Evolutionary conservation across 352 stramenopile genomes (phyloP), one percentile per base, ranked within the genome.

Genomic region (Phytophthora colocasiae): DNA sequence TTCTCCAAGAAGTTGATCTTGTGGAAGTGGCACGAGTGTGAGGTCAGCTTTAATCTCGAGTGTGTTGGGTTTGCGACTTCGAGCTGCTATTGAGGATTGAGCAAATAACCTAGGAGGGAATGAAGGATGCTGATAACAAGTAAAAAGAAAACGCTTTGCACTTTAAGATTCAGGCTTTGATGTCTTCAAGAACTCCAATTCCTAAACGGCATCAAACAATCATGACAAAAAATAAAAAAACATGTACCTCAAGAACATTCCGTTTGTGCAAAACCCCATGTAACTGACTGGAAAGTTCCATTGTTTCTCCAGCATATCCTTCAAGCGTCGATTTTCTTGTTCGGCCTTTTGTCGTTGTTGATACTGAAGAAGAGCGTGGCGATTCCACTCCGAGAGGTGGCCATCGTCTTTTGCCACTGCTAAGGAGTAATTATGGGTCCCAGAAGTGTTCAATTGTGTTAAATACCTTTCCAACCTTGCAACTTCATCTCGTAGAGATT

Each of bases 1-100:
- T 49, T 4, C 31, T 72, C 58, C n/a, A 63, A 9, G 26, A 63
- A 56, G 11, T 71, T 43, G 27, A 72, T 38, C 17, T 63, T 63
- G 19, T 68, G 15, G 51, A 72, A 63, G 22, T 51, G 40, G 8
- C 19, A 11, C 45, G 10, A 63, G 0, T 3, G 58, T 56, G 6
- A 63, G 0, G 3, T 40, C 39, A 2, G 46, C 17, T 10, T 55
- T 61, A 0, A 32, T 26, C 32, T 59, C 38, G 0, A 71, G 15
- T 12, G 34, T 48, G 5, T 66, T 54, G n/a, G n/a, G n/a, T n/a
- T n/a, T n/a, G n/a, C n/a, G n/a, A n/a, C n/a, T n/a, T n/a, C n/a
- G n/a, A n/a, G n/a, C n/a, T n/a, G n/a, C n/a, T n/a, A n/a, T n/a
- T n/a, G n/a, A n/a, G n/a, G n/a, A n/a, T 22, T 22, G 22, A 22